phyloP scores from a whole-genome alignment of 1,284 basidiomycete species.

The Sporisorium scitamineum region DNA sequence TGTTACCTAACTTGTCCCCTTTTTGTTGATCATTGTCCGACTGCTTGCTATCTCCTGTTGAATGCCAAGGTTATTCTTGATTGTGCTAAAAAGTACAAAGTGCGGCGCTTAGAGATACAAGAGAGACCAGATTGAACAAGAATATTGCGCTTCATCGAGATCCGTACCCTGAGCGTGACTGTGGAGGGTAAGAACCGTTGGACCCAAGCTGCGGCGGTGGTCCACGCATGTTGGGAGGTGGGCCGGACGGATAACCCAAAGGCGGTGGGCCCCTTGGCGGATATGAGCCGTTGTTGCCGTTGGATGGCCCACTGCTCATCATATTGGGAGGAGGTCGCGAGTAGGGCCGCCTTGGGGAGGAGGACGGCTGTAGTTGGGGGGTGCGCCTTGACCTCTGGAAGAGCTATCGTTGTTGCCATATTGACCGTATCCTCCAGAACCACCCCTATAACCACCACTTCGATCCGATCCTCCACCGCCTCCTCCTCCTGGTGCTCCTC shows the following conservation, averaged over 20 bases:
- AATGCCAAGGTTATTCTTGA: constrained; percentile 12
- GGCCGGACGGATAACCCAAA: constrained; percentile 20
- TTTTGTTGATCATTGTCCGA: background rate
- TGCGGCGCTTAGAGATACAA: constrained; percentile 1
- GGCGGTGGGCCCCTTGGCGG: constrained; percentile 35
- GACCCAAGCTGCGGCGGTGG: constrained; percentile 21
- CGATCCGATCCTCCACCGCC: constrained; percentile 7
- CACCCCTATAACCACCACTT: constrained; percentile 10
- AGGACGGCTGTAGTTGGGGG: constrained; percentile 39
- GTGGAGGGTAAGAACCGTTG: constrained; percentile 25
- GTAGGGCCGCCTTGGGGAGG: constrained; percentile 35
- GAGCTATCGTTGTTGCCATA: constrained; percentile 25
- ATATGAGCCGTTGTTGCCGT: constrained; percentile 25
- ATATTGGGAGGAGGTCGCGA: constrained; percentile 45
- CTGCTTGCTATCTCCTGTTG: background rate
- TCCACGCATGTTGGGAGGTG: constrained; percentile 38
- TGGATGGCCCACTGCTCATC: constrained; percentile 21
- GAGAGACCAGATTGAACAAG: background rate
- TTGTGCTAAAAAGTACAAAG: constrained; percentile 26
- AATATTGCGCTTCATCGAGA: constrained; percentile 11
- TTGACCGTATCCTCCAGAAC: constrained; percentile 21
- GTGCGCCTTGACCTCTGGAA: constrained; percentile 21
- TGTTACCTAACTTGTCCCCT: background rate
- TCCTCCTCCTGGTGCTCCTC: constrained; percentile 6
- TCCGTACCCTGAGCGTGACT: constrained; percentile 29